Evolutionary conservation across 176 grass and related monocot species (phyloP).

Genomic region (Rhipidocladum racemiflorum): DNA sequence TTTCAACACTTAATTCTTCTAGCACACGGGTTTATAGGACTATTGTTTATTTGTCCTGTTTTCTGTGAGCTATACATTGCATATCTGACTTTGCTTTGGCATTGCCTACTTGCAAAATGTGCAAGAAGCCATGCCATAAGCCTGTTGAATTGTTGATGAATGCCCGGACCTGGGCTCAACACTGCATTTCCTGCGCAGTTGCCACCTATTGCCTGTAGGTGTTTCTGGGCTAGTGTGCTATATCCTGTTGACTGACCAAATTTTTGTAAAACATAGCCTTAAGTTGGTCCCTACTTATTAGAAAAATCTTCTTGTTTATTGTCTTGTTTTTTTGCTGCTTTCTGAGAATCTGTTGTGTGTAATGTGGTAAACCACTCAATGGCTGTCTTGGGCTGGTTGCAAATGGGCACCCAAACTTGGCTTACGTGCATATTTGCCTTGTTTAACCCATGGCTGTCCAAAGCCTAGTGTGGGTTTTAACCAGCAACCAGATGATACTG

Average conservation of each 20-base stretch:
- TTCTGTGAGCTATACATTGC: neutral
- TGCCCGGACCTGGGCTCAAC: neutral
- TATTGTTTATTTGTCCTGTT: neutral
- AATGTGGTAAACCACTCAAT: neutral
- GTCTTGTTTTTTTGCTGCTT: neutral
- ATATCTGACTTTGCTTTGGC: neutral
- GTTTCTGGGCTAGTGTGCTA: neutral
- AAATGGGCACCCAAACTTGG: neutral
- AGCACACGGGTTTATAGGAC: neutral
- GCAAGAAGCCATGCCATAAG: neutral
- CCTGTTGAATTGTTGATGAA: neutral
- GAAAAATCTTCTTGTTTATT: neutral
- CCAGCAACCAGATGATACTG: neutral
- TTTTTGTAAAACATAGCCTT: neutral
- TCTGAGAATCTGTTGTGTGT: neutral
- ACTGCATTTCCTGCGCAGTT: neutral
- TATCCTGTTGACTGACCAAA: neutral
- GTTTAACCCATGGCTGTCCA: neutral
- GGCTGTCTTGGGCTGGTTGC: neutral
- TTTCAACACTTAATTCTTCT: neutral
- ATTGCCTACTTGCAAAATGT: conserved; percentile 3
- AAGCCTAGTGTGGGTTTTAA: neutral
- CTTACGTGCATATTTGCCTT: neutral
- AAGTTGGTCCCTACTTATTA: neutral
- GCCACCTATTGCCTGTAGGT: neutral